Percentiles rank a stretch among this genome's conserved stretches.
Evolutionary conservation across 495 filamentous ascomycete genomes (phyloP).

Genomic region (Recurvomyces mirabilis): DNA sequence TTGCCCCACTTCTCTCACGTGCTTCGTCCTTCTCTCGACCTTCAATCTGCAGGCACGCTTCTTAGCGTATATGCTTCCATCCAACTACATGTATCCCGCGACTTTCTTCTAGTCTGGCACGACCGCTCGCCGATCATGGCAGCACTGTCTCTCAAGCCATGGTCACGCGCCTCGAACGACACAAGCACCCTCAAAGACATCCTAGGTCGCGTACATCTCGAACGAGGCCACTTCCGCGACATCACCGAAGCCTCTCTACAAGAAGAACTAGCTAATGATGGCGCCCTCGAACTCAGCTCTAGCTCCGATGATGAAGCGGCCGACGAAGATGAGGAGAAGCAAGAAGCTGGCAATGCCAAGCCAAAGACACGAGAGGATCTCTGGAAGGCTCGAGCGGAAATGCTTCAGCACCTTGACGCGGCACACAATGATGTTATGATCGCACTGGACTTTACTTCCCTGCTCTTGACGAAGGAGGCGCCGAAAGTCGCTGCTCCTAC

Average conservation of each 20-base stretch:
- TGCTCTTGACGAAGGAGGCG: conserved; percentile 66
- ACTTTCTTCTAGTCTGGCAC: no score
- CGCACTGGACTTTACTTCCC: conserved; percentile 72
- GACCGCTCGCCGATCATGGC: conserved; percentile 4
- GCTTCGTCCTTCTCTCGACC: no score
- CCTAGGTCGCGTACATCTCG: conserved; percentile 23
- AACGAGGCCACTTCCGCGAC: conserved; percentile 30
- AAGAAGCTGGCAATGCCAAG: not conserved
- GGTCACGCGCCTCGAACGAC: conserved; percentile 17
- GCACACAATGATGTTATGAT: conserved; percentile 57
- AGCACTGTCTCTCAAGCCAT: conserved; percentile 24
- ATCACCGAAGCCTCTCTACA: conserved; percentile 40
- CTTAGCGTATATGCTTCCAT: no score
- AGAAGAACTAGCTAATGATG: conserved; percentile 56
- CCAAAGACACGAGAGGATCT: conserved; percentile 14
- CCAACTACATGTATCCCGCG: no score
- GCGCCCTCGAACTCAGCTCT: conserved; percentile 13
- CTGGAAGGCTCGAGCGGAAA: conserved; percentile 15
- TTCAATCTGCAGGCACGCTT: no score
- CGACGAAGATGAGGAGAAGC: conserved; percentile 8
- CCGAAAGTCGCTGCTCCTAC: conserved; percentile 55
- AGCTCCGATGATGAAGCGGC: conserved; percentile 10
- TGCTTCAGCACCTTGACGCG: conserved; percentile 14
- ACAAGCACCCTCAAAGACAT: conserved; percentile 15
- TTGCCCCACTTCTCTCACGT: no score